phyloP scores from a whole-genome alignment of 1,284 basidiomycete genomes.

The Ceratobasidium sp. region DNA sequence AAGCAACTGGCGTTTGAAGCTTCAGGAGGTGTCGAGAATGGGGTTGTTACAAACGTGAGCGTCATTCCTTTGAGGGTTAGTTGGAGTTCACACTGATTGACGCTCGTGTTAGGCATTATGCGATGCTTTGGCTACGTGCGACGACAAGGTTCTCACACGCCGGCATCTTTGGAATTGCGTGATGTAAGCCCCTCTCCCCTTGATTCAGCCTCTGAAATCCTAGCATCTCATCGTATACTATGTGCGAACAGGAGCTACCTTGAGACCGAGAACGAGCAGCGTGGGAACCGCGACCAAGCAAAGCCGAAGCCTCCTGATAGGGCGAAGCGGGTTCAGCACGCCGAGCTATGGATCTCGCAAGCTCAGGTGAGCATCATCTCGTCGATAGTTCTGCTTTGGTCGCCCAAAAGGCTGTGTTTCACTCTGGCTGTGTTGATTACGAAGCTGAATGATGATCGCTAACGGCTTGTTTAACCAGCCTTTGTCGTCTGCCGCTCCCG shows the following conservation, averaged over 20 bases:
- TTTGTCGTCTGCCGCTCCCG: constrained; percentile 8
- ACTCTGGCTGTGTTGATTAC: background rate
- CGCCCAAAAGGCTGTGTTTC: background rate
- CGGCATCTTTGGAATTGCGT: constrained; percentile 27
- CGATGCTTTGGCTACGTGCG: constrained; percentile 17
- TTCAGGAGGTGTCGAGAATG: constrained; percentile 16
- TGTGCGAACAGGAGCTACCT: background rate
- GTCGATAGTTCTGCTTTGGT: background rate
- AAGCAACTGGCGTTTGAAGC: constrained; percentile 35
- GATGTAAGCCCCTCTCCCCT: background rate
- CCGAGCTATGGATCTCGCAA: constrained; percentile 40
- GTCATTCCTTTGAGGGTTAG: no score
- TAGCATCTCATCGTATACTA: background rate
- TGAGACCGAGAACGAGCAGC: constrained; percentile 18
- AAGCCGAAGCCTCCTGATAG: constrained; percentile 14
- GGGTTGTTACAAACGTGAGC: constrained; percentile 39
- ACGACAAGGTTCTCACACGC: background rate
- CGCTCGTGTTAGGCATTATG: constrained; percentile 15
- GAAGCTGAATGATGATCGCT: background rate
- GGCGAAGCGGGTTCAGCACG: constrained; percentile 24
- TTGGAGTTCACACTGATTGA: background rate
- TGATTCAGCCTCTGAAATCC: background rate
- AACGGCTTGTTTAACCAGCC: constrained; percentile 8
- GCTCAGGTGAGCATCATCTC: background rate
- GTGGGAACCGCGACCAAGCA: constrained; percentile 11